Evolutionary conservation across 768 basidiomycete genomes (phyloP), one percentile per base, ranked within the genome.

Genomic region (Panaeolus cyanescens): DNA sequence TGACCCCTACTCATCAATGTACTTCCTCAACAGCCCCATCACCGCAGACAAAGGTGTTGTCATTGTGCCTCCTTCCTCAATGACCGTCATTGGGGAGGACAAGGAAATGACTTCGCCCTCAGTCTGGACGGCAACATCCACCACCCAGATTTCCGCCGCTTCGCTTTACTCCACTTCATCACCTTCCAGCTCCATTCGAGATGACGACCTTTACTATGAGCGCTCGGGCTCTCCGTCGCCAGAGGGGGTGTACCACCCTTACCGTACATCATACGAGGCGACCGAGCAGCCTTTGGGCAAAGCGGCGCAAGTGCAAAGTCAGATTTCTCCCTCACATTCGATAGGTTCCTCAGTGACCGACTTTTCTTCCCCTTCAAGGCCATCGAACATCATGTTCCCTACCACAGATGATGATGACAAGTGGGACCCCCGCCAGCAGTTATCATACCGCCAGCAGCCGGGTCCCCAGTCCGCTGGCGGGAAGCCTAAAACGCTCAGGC

Each of bases 1-100:
- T 59, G 86, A 83, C 58, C 79, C 82, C 12, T 86, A 84, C 66
- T 80, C 83, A 17, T 85, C 85, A 1, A 82, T 83, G 58, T 86
- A 83, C 64, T 86, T 82, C 65, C 73, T 85, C 58, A 76, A 77
- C 58, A 82, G 80, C 34, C 77, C 82, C 2, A 70, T 76, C 34
- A 79, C 77, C 13, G 74, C 77, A 10, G 68, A 67, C 25, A 78
- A 76, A 58, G 73, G 76, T 59, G 62, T 79, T 32, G 70, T 77
- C 55, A 68, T 69, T 45, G 73, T 78, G 64, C 79, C 74, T 66
- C 61, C 72, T 22, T 74, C 76, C 36, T 75, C 78, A 6, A 68
- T 77, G 53, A 81, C 81, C 12, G 76, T 75, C 12, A 76, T 74
- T n/a, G 81, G 78, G 54, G 78, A 79, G 58, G 83, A 83, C 73